A percentile compares a stretch with the other conserved stretches of the same genome.
Evolutionary conservation across 2,329 filamentous ascomycete species (phyloP).

Genomic region (Hymenoscyphus scutula): DNA sequence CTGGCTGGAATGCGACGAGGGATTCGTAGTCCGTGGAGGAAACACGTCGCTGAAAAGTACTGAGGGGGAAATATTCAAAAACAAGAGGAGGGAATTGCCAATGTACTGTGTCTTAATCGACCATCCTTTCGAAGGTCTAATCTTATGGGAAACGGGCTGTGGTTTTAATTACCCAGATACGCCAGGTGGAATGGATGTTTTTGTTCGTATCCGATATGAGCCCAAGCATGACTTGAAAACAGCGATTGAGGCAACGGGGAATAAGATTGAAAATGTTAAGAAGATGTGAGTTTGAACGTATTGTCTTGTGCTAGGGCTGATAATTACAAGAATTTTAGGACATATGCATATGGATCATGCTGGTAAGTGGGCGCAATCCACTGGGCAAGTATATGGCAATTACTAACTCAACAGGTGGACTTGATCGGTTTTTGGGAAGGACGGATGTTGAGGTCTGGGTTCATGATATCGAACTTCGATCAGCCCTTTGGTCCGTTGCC

Average conservation of each 20-base stretch:
- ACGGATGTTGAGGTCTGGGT: slow-evolving; percentile 46
- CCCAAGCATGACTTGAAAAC: slow-evolving; percentile 30
- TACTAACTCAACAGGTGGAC: slow-evolving; percentile 35
- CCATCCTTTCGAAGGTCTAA: slow-evolving; percentile 30
- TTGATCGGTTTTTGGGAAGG: slow-evolving; percentile 43
- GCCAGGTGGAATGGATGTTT: slow-evolving; percentile 41
- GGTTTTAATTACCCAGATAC: slow-evolving; percentile 28
- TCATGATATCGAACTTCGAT: slow-evolving; percentile 47
- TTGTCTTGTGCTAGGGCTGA: not conserved
- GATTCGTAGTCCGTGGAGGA: slow-evolving; percentile 37
- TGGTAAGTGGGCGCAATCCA: not conserved
- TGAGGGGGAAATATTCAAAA: slow-evolving; percentile 24
- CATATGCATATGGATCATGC: slow-evolving; percentile 49
- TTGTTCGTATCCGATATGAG: slow-evolving; percentile 35
- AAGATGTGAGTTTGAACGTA: slow-evolving; percentile 36
- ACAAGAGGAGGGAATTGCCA: slow-evolving; percentile 29
- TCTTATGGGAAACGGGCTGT: slow-evolving; percentile 31
- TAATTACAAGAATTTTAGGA: slow-evolving; percentile 38
- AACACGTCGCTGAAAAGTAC: slow-evolving; percentile 29
- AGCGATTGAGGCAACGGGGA: slow-evolving; percentile 39
- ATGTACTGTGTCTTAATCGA: slow-evolving; percentile 32
- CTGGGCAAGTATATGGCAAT: not conserved
- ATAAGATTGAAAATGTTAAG: slow-evolving; percentile 46
- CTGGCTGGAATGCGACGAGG: slow-evolving; percentile 46
- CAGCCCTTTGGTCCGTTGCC: slow-evolving; percentile 45